Base-by-base conservation (phyloP, 164 flowering plant genomes). In the Nymphaea colorata region DNA sequence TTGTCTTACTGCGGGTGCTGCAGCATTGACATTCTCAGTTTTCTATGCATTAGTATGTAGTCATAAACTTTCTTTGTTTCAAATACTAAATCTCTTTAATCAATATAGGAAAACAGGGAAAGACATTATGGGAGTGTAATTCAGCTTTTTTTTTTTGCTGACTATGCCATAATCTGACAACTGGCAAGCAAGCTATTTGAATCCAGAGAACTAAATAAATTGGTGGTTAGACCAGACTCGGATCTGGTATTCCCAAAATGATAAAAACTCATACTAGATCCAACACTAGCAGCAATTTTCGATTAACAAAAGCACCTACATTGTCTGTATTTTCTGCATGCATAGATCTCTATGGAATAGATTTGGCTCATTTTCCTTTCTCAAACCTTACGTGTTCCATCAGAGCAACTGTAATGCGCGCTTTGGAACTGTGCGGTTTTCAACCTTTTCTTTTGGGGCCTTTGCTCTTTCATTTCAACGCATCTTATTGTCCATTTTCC, bases 1-100 rank as follows among this genome's bases (percentile, higher is more conserved):
- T 57, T 93, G 96, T 69, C 77, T 93, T 18, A 90, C 98, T 36
- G 84, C 96, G 16, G 96, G 96, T 69, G 88, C 93, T 60, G 96
- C 98, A 41, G 86, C 87, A 41, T 72, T 90, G 69, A 87, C 87
- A 51, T 88, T 93, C 71, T 87, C 96, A 11, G 68, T 76, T 62
- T 81, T 90, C 64, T 93, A 93, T 74, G 45, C 77, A 43, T 72
- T 85, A 89, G 96, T 93, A 82, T 15, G 70, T 61, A 47, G 12
- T 12, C 12, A 12, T 47, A 25, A 25, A 4, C 12, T 47, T 47
- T 47, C 12, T 12, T 3, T 47, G 11, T 12, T 47, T 47, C 55
- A 7, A 2, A 12, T 47, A 7, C 7, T 47, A 47, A 6, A 47
- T 47, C 12, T 12, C 12, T 7, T 47, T 12, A 47, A 3, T 47